Percentiles rank a stretch among this genome's conserved stretches.
These are phyloP conservation scores for Carnegiea gigantea DNA, from an alignment of 179 eudicot species.

Conservation along the genomic window DNA sequence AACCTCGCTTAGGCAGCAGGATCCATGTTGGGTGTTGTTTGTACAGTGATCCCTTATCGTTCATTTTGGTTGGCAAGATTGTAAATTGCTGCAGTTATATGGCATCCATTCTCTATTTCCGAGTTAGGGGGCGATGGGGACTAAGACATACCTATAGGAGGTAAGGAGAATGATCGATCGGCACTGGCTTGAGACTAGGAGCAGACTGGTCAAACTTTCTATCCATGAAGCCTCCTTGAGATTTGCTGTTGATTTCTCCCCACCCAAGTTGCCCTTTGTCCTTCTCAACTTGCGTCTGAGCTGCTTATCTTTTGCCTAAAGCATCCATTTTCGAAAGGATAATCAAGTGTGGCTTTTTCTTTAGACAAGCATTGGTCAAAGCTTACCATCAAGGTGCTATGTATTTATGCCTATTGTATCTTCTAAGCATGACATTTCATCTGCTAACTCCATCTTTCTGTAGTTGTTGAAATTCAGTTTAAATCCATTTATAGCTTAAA, in stretches of 20 bases:
- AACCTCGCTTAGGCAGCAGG: too few species aligned
- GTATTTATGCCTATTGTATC: too few species aligned
- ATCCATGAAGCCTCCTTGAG: conserved; percentile 1
- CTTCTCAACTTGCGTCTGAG: background rate
- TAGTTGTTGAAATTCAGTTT: background rate
- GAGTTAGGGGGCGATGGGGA: background rate
- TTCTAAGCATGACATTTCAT: background rate
- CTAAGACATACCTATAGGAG: background rate
- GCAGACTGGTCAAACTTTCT: background rate
- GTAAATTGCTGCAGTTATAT: too few species aligned
- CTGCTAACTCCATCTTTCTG: background rate
- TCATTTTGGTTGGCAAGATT: background rate
- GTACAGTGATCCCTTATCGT: background rate
- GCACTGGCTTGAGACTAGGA: background rate
- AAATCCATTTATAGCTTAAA: background rate
- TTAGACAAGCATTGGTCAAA: background rate
- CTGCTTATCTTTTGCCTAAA: too few species aligned
- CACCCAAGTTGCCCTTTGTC: background rate
- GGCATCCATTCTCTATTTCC: background rate
- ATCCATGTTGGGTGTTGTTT: background rate
- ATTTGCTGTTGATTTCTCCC: background rate
- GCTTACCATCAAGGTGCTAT: background rate
- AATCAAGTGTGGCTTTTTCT: background rate
- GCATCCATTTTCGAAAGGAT: background rate
- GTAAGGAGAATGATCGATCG: background rate